A percentile compares a stretch with the other conserved stretches of the same genome.
Conservation (phyloP, 129 eudicot genomes). For the Daucus carota region DNA sequence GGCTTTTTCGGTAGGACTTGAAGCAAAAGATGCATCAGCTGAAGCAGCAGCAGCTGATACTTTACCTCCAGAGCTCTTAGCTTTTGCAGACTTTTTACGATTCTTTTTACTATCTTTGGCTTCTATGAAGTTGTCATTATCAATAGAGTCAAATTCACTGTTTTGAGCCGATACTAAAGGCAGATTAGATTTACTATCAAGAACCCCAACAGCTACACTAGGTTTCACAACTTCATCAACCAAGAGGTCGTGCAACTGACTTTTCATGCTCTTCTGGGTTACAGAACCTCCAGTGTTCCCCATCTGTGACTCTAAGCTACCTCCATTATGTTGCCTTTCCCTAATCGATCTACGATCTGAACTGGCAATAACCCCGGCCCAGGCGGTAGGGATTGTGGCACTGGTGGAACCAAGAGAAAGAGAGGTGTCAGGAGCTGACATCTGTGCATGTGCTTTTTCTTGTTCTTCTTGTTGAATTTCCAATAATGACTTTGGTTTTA, state of each 20-base stretch:
- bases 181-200: constrained; percentile 14
- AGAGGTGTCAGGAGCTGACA: constrained; percentile 38
- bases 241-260: constrained; percentile 57
- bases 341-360: constrained; percentile 36
- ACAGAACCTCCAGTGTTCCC: constrained; percentile 21
- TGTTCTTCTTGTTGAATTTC: constrained; percentile 97
- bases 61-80: constrained; percentile 60
- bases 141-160: constrained; percentile 27
- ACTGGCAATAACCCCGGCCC: constrained; percentile 54
- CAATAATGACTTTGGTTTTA: constrained; percentile 74
- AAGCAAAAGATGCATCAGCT: constrained; percentile 40
- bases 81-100: constrained; percentile 80
- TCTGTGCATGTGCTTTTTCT: constrained; percentile 49
- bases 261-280: constrained; percentile 38
- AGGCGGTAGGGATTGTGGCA: constrained; percentile 37
- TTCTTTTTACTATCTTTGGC: constrained; percentile 87
- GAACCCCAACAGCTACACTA: constrained; percentile 31
- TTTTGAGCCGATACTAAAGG: constrained; percentile 18
- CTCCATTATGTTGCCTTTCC: constrained; percentile 31
- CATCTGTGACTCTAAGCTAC: constrained; percentile 19
- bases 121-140: constrained; percentile 62
- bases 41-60: constrained; percentile 35
- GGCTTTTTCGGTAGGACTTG: constrained; percentile 51
- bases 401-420: constrained; percentile 46
- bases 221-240: constrained; percentile 40